Conservation (phyloP, 306 rosid genomes). For the Purshia tridentata region DNA sequence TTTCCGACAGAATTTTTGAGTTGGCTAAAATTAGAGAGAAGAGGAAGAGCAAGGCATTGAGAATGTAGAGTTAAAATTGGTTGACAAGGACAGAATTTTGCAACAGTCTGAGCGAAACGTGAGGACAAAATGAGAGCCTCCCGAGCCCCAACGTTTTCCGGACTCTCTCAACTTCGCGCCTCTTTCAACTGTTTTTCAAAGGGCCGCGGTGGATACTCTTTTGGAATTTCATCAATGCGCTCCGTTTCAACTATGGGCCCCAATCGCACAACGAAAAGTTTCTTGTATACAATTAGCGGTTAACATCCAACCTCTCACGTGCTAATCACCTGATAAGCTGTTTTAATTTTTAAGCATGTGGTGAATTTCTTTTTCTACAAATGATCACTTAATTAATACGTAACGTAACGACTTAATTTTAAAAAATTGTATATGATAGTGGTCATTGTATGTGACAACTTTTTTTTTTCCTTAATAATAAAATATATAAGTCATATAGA, state of each 20-base stretch:
- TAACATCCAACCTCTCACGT: too few relatives aligned
- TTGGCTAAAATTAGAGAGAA: conserved; percentile 37
- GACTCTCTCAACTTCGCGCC: conserved; percentile 10
- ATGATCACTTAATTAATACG: too few relatives aligned
- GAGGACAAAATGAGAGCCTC: conserved; percentile 39
- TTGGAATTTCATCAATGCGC: neutral
- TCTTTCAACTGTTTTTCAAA: conserved; percentile 19
- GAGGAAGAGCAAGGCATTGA: conserved; percentile 7
- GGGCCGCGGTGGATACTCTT: neutral
- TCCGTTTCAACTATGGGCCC: too few relatives aligned
- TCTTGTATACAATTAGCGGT: too few relatives aligned
- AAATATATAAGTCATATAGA: neutral
- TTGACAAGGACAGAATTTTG: conserved; percentile 21
- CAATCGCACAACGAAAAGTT: too few relatives aligned
- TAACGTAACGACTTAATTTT: too few relatives aligned
- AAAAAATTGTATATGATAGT: too few relatives aligned
- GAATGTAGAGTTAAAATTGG: conserved; percentile 26
- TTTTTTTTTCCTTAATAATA: too few relatives aligned
- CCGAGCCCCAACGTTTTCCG: conserved; percentile 24
- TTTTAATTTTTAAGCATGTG: too few relatives aligned
- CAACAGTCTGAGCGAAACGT: conserved; percentile 32
- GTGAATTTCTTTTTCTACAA: too few relatives aligned
- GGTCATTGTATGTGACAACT: too few relatives aligned
- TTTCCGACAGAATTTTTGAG: neutral
- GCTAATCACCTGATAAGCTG: too few relatives aligned